These are phyloP conservation scores for Rhodotorula sp. DNA, from an alignment of 1,284 basidiomycete species.

Conservation along the genomic window DNA sequence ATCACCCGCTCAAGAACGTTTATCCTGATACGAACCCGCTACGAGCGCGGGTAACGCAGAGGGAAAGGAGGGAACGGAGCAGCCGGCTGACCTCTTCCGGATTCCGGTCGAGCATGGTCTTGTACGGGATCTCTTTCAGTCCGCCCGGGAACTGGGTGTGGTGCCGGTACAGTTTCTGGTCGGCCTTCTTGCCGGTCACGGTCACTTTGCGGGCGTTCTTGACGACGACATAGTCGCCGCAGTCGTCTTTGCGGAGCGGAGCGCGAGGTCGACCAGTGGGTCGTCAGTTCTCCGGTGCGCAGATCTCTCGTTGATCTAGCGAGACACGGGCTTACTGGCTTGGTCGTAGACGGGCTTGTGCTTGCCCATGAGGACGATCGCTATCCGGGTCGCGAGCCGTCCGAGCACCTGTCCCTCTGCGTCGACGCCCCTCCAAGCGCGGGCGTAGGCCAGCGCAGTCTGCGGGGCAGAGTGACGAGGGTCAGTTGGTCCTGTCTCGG, in stretches of 20 bases:
- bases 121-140: constrained; percentile 82
- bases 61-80: too few relatives aligned
- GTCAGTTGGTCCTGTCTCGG: not conserved
- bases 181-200: constrained; percentile 84
- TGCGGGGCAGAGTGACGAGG: constrained; percentile 47
- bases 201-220: constrained; percentile 81
- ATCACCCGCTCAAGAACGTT: too few relatives aligned
- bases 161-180: constrained; percentile 82
- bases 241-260: constrained; percentile 68
- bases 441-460: constrained; percentile 88
- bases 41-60: not conserved
- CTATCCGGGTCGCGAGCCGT: constrained; percentile 89
- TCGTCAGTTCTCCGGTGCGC: not conserved
- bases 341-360: constrained; percentile 98
- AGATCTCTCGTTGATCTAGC: too few relatives aligned
- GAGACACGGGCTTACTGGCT: constrained; percentile 59
- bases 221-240: constrained; percentile 96
- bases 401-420: constrained; percentile 86
- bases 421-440: constrained; percentile 94
- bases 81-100: constrained; percentile 77
- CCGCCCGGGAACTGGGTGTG: constrained; percentile 94
- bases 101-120: constrained; percentile 74
- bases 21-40: not conserved
- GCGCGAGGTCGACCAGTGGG: not conserved
- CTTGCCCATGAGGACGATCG: constrained; percentile 95